A percentile compares a stretch with the other conserved stretches of the same genome.
Evolutionary conservation across 345 rosid species (phyloP).

Genomic region (Gossypium bickii): DNA sequence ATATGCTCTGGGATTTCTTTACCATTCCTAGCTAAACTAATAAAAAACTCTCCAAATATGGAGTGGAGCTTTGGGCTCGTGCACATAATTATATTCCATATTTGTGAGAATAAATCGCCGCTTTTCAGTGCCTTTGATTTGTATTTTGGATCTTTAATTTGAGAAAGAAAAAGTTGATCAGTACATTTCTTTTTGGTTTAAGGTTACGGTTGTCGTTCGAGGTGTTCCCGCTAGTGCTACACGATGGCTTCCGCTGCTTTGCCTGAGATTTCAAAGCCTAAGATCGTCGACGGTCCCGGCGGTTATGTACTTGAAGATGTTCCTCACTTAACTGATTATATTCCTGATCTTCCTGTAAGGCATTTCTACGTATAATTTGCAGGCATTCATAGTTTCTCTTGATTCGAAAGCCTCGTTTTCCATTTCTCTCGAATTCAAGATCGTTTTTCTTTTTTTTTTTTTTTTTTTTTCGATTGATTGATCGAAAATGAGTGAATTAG

Average conservation of each 20-base stretch:
- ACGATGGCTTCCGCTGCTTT: conserved; percentile 11
- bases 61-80: too few species aligned
- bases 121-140: conserved; percentile 17
- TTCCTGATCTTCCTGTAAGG: conserved; percentile 66
- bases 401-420: background rate
- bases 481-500: background rate
- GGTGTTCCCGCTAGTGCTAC: conserved; percentile 11
- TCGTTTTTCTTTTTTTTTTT: background rate
- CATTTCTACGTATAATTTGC: conserved; percentile 9
- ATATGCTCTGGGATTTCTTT: too few species aligned
- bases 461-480: background rate
- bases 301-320: conserved; percentile 90
- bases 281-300: conserved; percentile 53
- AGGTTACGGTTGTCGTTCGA: background rate
- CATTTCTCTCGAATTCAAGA: background rate
- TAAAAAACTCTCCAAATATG: too few species aligned
- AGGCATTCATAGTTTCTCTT: background rate
- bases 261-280: conserved; percentile 24
- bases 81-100: too few species aligned
- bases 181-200: conserved; percentile 8
- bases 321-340: conserved; percentile 81
- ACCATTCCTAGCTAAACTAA: too few species aligned
- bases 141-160: conserved; percentile 13
- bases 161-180: conserved; percentile 13
- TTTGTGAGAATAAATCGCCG: conserved; percentile 17